A percentile compares a stretch with the other conserved stretches of the same genome.
Conservation (phyloP, 805 yeast genomes). For the Wickerhamomyces chambardii region DNA sequence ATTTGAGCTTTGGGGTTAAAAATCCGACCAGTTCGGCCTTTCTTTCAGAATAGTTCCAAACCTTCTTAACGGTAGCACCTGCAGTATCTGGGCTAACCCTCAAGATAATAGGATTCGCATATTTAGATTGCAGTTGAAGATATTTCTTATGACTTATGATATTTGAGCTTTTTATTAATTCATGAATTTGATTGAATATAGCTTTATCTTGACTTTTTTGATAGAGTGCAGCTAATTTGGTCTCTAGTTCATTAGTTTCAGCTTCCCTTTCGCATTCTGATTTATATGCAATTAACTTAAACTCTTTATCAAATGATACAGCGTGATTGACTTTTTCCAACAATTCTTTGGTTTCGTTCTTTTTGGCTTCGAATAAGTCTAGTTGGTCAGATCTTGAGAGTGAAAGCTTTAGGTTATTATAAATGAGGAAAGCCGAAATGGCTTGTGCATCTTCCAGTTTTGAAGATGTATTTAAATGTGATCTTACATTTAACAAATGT, state of each 20-base stretch:
- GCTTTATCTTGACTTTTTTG: slow-evolving; percentile 12
- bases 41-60: slow-evolving; percentile 52
- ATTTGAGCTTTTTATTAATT: slow-evolving; percentile 22
- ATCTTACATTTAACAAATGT: slow-evolving; percentile 47
- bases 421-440: slow-evolving; percentile 44
- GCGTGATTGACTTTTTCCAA: slow-evolving; percentile 30
- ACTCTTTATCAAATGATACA: slow-evolving; percentile 38
- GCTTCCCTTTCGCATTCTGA: slow-evolving; percentile 22
- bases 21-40: slow-evolving; percentile 26
- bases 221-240: slow-evolving; percentile 4
- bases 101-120: slow-evolving; percentile 32
- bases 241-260: slow-evolving; percentile 16
- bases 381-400: slow-evolving; percentile 11
- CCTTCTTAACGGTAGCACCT: slow-evolving; percentile 38
- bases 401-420: slow-evolving; percentile 28
- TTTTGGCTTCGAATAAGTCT: slow-evolving; percentile 21
- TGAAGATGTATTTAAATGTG: slow-evolving; percentile 52
- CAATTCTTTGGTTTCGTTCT: slow-evolving; percentile 23
- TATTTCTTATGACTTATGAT: slow-evolving; percentile 18
- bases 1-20: background rate
- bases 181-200: slow-evolving; percentile 25
- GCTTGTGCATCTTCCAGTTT: slow-evolving; percentile 44
- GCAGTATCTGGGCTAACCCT: slow-evolving; percentile 40
- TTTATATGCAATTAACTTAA: slow-evolving; percentile 29
- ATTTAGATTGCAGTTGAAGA: slow-evolving; percentile 30